phyloP scores from a whole-genome alignment of 1,284 basidiomycete genomes.

The Porogramme epimiltina region DNA sequence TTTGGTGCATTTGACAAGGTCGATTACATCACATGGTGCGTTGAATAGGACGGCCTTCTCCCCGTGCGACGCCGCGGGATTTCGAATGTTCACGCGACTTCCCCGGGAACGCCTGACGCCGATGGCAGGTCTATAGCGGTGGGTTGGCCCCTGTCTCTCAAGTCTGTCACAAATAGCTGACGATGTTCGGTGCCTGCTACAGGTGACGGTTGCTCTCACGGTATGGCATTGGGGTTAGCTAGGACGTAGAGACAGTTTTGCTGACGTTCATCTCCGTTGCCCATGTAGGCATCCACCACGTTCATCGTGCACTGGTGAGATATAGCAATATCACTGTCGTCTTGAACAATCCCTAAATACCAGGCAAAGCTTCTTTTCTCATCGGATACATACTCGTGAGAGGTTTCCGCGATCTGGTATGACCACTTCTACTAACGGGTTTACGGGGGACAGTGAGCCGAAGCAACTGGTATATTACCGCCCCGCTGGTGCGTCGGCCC shows the following conservation, averaged over 20 bases:
- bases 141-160: no score
- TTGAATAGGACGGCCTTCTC: neutral
- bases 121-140: slow-evolving; percentile 8
- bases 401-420: neutral
- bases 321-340: neutral
- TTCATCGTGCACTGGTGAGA: slow-evolving; percentile 15
- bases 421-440: neutral
- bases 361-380: slow-evolving; percentile 14
- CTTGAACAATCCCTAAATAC: neutral
- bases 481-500: slow-evolving; percentile 8
- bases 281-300: slow-evolving; percentile 3
- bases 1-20: slow-evolving; percentile 5
- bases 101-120: no score
- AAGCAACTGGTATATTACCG: slow-evolving; percentile 14
- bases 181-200: no score
- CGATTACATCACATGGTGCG: slow-evolving; percentile 13
- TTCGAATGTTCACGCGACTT: no score
- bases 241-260: neutral
- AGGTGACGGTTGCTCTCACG: slow-evolving; percentile 17
- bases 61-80: no score
- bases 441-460: slow-evolving; percentile 7
- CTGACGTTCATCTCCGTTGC: neutral
- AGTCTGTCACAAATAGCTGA: no score
- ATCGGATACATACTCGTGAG: slow-evolving; percentile 15
- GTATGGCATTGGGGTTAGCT: neutral